phyloP scores from a whole-genome alignment of 768 basidiomycete species.

The Paxillus rubicundulus region DNA sequence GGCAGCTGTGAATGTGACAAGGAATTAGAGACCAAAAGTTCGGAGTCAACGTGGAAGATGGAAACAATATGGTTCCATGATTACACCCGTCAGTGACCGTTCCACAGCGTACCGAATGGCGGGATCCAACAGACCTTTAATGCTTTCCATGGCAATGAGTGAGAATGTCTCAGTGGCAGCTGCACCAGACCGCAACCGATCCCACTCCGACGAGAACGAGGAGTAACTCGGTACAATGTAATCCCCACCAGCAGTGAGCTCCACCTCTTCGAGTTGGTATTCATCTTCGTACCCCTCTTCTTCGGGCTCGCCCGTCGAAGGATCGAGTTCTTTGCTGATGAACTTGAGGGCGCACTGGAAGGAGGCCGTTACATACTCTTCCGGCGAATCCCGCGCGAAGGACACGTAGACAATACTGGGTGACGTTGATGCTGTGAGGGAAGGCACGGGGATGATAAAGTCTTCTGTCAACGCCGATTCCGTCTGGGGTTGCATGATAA shows the following conservation, averaged over 20 bases:
- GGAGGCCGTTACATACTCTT: conserved; percentile 74
- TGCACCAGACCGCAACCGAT: conserved; percentile 75
- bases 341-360: conserved; percentile 94
- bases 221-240: conserved; percentile 95
- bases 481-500: conserved; percentile 83
- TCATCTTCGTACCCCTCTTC: conserved; percentile 99
- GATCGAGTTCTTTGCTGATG: conserved; percentile 96
- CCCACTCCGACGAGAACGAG: conserved; percentile 94
- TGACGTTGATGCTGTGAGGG: conserved; percentile 65
- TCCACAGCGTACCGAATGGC: conserved; percentile 5
- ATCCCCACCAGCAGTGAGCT: conserved; percentile 87
- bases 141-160: conserved; percentile 85
- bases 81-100: conserved; percentile 18
- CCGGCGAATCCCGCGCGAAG: conserved; percentile 80
- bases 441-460: conserved; percentile 85
- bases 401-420: conserved; percentile 92
- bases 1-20: conserved; percentile 58
- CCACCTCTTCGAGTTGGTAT: conserved; percentile 95
- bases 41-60: conserved; percentile 11
- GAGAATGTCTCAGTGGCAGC: conserved; percentile 91
- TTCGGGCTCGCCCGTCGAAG: conserved; percentile 91
- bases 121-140: conserved; percentile 69
- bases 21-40: conserved; percentile 8
- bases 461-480: conserved; percentile 83
- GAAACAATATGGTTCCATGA: conserved; percentile 6